Percentiles rank a stretch among this genome's conserved stretches.
phyloP scores from a whole-genome alignment of 768 basidiomycete genomes.

The Chlorophyllum brunneum region DNA sequence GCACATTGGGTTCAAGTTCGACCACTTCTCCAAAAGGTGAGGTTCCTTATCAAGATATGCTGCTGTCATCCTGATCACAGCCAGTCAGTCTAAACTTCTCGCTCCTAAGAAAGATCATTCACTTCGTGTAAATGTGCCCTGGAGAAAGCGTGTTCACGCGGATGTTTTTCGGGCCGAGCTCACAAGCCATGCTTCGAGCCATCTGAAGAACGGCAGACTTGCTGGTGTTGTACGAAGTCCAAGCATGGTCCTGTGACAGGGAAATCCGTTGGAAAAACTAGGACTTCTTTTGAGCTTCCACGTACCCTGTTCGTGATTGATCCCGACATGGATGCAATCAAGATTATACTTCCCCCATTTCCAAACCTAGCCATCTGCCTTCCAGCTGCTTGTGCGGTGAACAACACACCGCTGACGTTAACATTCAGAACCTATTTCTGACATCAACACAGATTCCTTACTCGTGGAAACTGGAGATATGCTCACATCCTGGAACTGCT shows the following conservation, averaged over 20 bases:
- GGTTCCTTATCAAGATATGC: slow-evolving; percentile 65
- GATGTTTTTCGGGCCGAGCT: slow-evolving; percentile 61
- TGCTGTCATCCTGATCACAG: slow-evolving; percentile 60
- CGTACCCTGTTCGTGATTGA: slow-evolving; percentile 68
- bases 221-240: slow-evolving; percentile 75
- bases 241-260: slow-evolving; percentile 58
- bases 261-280: not conserved
- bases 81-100: not conserved
- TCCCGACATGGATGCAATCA: slow-evolving; percentile 68
- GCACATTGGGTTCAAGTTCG: slow-evolving; percentile 62
- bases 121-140: slow-evolving; percentile 73
- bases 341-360: slow-evolving; percentile 53
- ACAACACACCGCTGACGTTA: slow-evolving; percentile 62
- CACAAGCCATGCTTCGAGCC: slow-evolving; percentile 80
- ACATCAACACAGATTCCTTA: not conserved
- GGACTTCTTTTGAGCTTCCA: not conserved
- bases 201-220: slow-evolving; percentile 79
- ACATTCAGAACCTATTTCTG: slow-evolving; percentile 55
- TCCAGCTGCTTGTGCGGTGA: slow-evolving; percentile 62
- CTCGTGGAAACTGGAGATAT: not conserved
- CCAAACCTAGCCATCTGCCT: slow-evolving; percentile 57
- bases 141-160: slow-evolving; percentile 77
- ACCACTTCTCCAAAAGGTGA: slow-evolving; percentile 63
- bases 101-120: slow-evolving; percentile 13
- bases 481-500: slow-evolving; percentile 60